Evolutionary conservation across 148 eudicot species (phyloP).

Genomic region (Rhododendron henanense): DNA sequence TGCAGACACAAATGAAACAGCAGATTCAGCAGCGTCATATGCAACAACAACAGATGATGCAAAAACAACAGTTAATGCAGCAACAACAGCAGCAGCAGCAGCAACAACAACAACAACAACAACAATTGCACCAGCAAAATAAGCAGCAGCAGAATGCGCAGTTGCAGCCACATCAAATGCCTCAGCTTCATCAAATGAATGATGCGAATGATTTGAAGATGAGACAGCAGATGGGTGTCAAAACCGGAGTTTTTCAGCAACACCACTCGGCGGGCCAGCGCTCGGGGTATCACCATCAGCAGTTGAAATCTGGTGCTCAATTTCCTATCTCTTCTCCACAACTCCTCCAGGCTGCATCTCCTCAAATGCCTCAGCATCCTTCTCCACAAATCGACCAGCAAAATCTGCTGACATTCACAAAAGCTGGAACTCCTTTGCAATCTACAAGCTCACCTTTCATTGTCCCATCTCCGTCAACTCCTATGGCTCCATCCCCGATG

Average conservation of each 20-base stretch:
- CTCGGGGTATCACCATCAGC: conserved; percentile 53
- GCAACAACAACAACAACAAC: conserved; percentile 39
- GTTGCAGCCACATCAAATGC: conserved; percentile 57
- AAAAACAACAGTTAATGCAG: conserved; percentile 48
- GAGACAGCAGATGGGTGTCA: conserved; percentile 62
- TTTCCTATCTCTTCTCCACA: conserved; percentile 74
- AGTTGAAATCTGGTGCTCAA: conserved; percentile 57
- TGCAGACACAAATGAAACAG: conserved; percentile 33
- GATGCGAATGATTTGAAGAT: conserved; percentile 62
- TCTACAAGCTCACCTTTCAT: conserved; percentile 79
- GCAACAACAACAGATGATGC: conserved; percentile 55
- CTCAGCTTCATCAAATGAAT: conserved; percentile 66
- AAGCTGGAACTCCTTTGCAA: conserved; percentile 79
- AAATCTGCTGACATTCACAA: conserved; percentile 42
- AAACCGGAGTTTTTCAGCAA: conserved; percentile 60
- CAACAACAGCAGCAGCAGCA: conserved; percentile 56
- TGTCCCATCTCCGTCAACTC: conserved; percentile 72
- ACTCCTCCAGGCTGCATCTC: conserved; percentile 62
- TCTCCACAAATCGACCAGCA: conserved; percentile 93
- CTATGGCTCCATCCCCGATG: conserved; percentile 81
- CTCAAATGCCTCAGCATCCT: conserved; percentile 70
- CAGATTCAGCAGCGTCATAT: conserved; percentile 37
- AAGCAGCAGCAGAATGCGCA: conserved; percentile 59
- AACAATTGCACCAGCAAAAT: conserved; percentile 47
- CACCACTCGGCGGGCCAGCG: conserved; percentile 64